phyloP scores from a whole-genome alignment of 108 stramenopile species.

The Fistulifera solaris region DNA sequence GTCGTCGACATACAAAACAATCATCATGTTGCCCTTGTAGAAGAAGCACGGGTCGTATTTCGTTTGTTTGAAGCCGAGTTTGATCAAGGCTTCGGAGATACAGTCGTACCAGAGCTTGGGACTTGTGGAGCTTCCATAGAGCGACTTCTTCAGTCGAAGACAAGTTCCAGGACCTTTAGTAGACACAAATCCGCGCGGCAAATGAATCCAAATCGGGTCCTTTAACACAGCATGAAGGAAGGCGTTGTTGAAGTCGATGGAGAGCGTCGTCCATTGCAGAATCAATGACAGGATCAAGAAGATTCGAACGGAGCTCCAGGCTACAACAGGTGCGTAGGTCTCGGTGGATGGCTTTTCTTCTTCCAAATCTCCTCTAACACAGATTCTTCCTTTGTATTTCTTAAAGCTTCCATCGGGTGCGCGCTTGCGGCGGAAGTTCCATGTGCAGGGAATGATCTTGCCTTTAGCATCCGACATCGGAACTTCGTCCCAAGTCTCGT shows the following conservation, averaged over 20 bases:
- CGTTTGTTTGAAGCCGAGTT: conserved; percentile 5
- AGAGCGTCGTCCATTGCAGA: conserved; percentile 5
- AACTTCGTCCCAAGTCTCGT: conserved; percentile 11
- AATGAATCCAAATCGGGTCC: conserved; percentile 13
- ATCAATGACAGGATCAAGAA: conserved; percentile 21
- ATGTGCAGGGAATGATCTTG: conserved; percentile 25
- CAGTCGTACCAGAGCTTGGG: conserved; percentile 14
- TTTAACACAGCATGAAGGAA: conserved; percentile 12
- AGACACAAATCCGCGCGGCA: conserved; percentile 13
- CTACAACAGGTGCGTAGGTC: conserved; percentile 36
- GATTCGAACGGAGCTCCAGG: conserved; percentile 25
- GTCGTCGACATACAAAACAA: conserved; percentile 37
- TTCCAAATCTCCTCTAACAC: conserved; percentile 22
- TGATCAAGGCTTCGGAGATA: background rate
- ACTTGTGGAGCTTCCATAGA: conserved; percentile 12
- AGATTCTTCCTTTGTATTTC: conserved; percentile 35
- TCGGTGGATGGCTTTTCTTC: conserved; percentile 1
- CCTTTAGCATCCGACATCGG: conserved; percentile 4
- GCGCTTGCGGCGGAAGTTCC: conserved; percentile 32
- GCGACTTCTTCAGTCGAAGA: conserved; percentile 12
- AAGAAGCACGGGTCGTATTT: conserved; percentile 30
- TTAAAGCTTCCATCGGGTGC: conserved; percentile 29
- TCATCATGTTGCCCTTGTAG: conserved; percentile 14
- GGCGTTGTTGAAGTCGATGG: conserved; percentile 17
- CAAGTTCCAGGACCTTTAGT: conserved; percentile 5